Evolutionary conservation across 306 rosid species (phyloP).

Genomic region (Trifolium dubium): DNA sequence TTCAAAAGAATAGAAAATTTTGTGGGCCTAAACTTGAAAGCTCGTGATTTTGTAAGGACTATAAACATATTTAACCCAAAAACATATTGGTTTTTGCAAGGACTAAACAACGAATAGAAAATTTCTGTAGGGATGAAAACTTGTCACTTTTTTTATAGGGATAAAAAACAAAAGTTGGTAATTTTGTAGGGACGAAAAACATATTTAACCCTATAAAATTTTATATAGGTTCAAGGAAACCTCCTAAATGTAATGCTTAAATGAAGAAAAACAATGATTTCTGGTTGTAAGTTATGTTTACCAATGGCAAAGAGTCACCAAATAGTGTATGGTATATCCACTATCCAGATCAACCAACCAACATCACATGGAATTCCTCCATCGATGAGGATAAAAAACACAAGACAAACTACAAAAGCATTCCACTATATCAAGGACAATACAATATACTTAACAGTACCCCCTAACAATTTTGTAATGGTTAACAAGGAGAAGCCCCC

Average conservation of each 20-base stretch:
- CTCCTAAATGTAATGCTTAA: constrained; percentile 16
- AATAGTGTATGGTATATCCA: constrained; percentile 22
- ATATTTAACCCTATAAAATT: background rate
- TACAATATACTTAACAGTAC: background rate
- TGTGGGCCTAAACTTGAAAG: no score
- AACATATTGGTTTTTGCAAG: no score
- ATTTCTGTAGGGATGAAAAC: no score
- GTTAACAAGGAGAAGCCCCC: constrained; percentile 28
- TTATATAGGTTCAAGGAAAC: constrained; percentile 24
- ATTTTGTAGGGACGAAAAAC: no score
- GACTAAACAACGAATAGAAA: no score
- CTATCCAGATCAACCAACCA: constrained; percentile 16
- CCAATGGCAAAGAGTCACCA: background rate
- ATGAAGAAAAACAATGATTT: background rate
- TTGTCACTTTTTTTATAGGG: no score
- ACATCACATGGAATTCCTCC: constrained; percentile 8
- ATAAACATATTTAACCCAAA: no score
- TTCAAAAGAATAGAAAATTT: no score
- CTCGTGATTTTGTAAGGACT: no score
- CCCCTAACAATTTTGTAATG: constrained; percentile 3
- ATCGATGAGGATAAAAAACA: background rate
- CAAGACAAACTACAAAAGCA: constrained; percentile 28
- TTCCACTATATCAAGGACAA: constrained; percentile 2
- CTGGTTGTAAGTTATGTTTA: constrained; percentile 2
- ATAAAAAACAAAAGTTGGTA: no score